Evolutionary conservation across 176 grass and related monocot species (phyloP).

Genomic region (Thinopyrum elongatum): DNA sequence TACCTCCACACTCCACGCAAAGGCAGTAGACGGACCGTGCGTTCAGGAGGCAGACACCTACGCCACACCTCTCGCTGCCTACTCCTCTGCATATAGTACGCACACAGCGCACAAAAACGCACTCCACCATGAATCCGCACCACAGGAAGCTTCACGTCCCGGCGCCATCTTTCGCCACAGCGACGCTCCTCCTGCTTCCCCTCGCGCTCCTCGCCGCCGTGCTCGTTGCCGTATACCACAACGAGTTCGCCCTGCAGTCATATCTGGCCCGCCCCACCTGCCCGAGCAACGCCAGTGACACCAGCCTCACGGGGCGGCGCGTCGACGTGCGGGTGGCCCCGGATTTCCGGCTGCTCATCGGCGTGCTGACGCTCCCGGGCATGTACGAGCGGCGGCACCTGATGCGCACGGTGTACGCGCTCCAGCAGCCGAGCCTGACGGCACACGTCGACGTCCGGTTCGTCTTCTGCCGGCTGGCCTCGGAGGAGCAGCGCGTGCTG

Average conservation of each 20-base stretch:
- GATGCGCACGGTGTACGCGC: constrained; percentile 43
- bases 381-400: constrained; percentile 48
- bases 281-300: neutral
- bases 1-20: neutral
- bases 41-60: neutral
- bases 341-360: constrained; percentile 42
- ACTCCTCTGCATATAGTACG: too few species aligned
- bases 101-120: neutral
- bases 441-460: constrained; percentile 43
- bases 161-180: neutral
- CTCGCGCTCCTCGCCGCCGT: constrained; percentile 18
- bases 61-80: too few species aligned
- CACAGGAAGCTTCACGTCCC: neutral
- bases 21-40: neutral
- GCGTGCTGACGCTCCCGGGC: constrained; percentile 32
- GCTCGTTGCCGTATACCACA: constrained; percentile 29
- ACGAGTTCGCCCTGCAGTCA: constrained; percentile 11
- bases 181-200: constrained; percentile 27
- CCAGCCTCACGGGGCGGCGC: neutral
- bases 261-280: neutral
- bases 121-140: neutral
- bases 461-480: constrained; percentile 42
- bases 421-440: constrained; percentile 17
- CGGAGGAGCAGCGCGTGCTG: constrained; percentile 26
- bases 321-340: neutral